Evolutionary conservation across 2,329 filamentous ascomycete species (phyloP), one percentile per base, ranked within the genome.

Genomic region (Passalora sequoiae): DNA sequence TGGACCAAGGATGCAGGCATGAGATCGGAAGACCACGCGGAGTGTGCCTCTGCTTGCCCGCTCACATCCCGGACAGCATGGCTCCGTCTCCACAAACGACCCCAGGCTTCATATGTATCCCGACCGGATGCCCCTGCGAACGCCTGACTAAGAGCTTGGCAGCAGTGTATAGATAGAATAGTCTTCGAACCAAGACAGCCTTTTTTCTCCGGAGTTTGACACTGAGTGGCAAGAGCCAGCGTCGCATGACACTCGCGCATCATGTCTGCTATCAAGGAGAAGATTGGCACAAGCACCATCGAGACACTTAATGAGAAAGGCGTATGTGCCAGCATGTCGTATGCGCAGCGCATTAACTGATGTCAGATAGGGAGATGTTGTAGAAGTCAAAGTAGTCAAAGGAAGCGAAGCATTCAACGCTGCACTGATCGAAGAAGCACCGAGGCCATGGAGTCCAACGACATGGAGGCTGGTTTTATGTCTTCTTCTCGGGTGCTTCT

Each of bases 391-490:
- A 53, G 64, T 74, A 44, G 66, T 78, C 53, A 66, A 57, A 17
- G 76, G 76, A 47, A 72, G 70, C 51, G 73, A 75, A 51, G 73
- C 74, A 38, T 77, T 71, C 61, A 70, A 73, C 51, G 72, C 78
- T 60, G 76, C 77, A 16, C 67, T 73, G 60, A 57, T 75, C 55
- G 72, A 73, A 61, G 76, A 78, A 55, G 71, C 73, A 6, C 69
- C 72, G 1, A 41, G 24, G 3, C 35, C 57, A 27, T 30, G 39
- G 32, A 13, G 48, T 41, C 32, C 41, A 2, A 49, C 48, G 3
- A 59, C 56, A 7, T 42, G 48, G 24, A 31, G 35, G n/a, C 49
- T 61, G 9, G 43, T 60, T 17, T 49, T 46, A 10, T 59, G 57
- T 37, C 44, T 60, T 21, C 46, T 60, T 15, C 28, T 55, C 49